Evolutionary conservation across 2,329 filamentous ascomycete species (phyloP), one percentile per base, ranked within the genome.

Genomic region (Claviceps paspali): DNA sequence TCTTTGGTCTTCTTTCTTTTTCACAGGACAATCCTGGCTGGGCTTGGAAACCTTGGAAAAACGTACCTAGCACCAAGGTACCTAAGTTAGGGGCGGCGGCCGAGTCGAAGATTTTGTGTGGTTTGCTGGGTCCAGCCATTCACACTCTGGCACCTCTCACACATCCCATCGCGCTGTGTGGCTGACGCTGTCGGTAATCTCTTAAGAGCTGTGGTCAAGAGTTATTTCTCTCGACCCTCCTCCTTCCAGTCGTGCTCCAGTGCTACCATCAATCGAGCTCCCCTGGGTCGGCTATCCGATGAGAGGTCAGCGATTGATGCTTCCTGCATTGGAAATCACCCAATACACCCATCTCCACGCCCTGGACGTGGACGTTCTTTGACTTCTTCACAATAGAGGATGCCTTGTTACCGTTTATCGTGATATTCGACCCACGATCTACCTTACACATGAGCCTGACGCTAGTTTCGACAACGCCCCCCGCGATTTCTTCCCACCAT

Each of bases 41-140:
- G 29, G 28, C 39, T 39, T 27, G 38, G 30, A 30, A 36, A 27
- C 21, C 6, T 24, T n/a, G n/a, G n/a, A n/a, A n/a, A n/a, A n/a
- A n/a, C n/a, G n/a, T n/a, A n/a, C n/a, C n/a, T n/a, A n/a, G n/a
- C n/a, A n/a, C n/a, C n/a, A n/a, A n/a, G n/a, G n/a, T n/a, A n/a
- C n/a, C n/a, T n/a, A n/a, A 33, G 18, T 14, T 32, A 31, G 15
- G 33, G 21, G 31, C 33, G 30, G 28, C 27, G 14, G 38, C n/a
- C 39, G 32, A 30, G 15, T 38, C 26, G 36, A 30, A n/a, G 27
- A 29, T 26, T 21, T 21, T 30, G 31, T 34, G 39, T 38, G 39
- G 26, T 41, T 41, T 29, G 38, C 19, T 29, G 35, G 33, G 19
- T 36, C 36, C 36, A 33, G 36, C 38, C 38, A 37, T 40, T 40